Base-by-base conservation (phyloP, 257 asterid genomes). In the Scutellaria barbata region DNA sequence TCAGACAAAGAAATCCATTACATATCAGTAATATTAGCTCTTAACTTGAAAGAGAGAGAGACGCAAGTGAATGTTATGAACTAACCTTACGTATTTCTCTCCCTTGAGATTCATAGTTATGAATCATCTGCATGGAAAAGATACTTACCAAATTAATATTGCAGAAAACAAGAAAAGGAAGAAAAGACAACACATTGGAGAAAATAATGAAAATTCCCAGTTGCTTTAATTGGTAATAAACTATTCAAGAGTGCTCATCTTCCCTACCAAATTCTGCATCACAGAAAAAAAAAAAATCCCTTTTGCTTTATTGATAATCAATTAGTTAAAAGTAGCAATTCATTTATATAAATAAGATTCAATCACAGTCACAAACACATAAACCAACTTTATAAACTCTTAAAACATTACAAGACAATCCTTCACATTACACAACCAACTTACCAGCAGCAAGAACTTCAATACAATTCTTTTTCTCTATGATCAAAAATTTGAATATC, bases 21-120 rank as follows among this genome's bases (percentile, higher is more conserved):
- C 55, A 18, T 47, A 22, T 16, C 17, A 63, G 65, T n/a, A 6
- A 8, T 33, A 42, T 4, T 30, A 42, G 35, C 8, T 35, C 35
- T 30, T 30, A 30, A 30, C 35, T 30, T 30, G 35, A 30, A 30
- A 30, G 35, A 74, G 22, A 45, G 4, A 47, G 8, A 57, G 4
- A 30, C 2, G 16, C 4, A 55, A 30, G 10, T 30, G 13, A 47
- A n/a, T 45, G 10, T 14, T 50, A 2, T 51, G 55, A 46, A 75
- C 83, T 75, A 56, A 78, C 86, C 86, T 78, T 35, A 70, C 74
- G 54, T 78, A 78, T 13, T 78, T 72, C 6, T 57, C 45, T 55
- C 81, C 79, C 25, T 40, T 74, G 56, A 67, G 58, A 60, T 68
- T 75, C 83, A 81, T 81, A 7, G 43, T 47, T 42, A 69, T 57